phyloP scores from a whole-genome alignment of 2,329 filamentous ascomycete genomes.

The Cercospora beticola region DNA sequence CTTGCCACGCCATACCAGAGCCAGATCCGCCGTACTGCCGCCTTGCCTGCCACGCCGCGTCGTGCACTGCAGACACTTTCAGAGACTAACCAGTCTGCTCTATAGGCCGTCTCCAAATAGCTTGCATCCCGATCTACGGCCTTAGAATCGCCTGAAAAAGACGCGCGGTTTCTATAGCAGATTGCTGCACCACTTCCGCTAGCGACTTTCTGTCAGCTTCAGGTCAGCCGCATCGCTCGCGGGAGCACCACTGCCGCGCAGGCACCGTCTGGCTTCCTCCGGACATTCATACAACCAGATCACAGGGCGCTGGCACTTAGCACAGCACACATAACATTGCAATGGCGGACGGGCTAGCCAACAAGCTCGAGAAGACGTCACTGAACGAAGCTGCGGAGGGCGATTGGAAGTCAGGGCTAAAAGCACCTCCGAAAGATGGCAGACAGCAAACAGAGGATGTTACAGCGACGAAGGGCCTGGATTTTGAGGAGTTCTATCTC shows the following conservation, averaged over 20 bases:
- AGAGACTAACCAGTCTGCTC: background rate
- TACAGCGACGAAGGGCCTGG: slow-evolving; percentile 92
- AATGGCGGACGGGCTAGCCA: slow-evolving; percentile 54
- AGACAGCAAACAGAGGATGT: slow-evolving; percentile 94
- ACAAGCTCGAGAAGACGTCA: slow-evolving; percentile 57
- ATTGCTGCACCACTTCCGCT: background rate
- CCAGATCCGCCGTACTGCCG: background rate
- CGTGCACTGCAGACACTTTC: background rate
- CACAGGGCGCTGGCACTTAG: slow-evolving; percentile 9
- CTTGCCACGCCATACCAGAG: background rate
- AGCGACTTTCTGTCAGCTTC: background rate
- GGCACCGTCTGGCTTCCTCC: background rate
- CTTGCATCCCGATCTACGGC: background rate
- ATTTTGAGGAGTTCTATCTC: slow-evolving; percentile 95
- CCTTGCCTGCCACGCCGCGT: background rate
- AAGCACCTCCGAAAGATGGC: slow-evolving; percentile 70
- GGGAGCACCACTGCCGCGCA: slow-evolving; percentile 6
- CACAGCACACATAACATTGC: slow-evolving; percentile 13
- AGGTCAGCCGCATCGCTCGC: background rate
- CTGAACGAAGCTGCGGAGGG: slow-evolving; percentile 52
- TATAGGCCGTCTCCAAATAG: background rate
- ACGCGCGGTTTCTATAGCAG: background rate
- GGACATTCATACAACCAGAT: background rate
- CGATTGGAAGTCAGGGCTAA: slow-evolving; percentile 74
- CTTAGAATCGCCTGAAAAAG: background rate